These are phyloP conservation scores for Mortierella sp. DNA, from an alignment of 371 early-diverging fungal species.

Conservation along the genomic window DNA sequence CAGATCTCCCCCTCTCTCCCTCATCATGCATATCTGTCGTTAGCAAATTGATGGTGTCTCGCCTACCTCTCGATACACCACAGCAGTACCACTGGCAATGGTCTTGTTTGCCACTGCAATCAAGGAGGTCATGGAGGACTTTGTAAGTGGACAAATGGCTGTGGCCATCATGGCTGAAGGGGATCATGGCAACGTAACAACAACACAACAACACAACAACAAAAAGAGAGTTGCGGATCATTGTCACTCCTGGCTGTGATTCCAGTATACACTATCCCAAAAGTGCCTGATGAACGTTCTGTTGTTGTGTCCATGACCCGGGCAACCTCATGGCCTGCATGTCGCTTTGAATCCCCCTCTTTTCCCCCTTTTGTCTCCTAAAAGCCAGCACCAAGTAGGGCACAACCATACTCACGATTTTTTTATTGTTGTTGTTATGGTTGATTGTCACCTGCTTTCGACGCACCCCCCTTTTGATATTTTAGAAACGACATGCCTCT, in stretches of 20 bases:
- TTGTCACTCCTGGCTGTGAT: no score
- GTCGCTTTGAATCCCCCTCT: no score
- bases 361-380: no score
- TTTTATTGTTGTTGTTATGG: not conserved
- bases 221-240: not conserved
- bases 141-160: slow-evolving; percentile 60
- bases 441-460: not conserved
- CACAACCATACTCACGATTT: not conserved
- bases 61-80: slow-evolving; percentile 88
- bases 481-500: slow-evolving; percentile 81
- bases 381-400: no score
- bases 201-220: not conserved
- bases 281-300: no score
- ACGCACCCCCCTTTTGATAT: slow-evolving; percentile 59
- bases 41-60: slow-evolving; percentile 88
- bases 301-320: no score
- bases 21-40: not conserved
- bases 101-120: slow-evolving; percentile 93
- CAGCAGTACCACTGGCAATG: slow-evolving; percentile 90
- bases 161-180: no score
- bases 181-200: no score
- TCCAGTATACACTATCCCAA: no score
- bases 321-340: no score
- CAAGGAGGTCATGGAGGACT: slow-evolving; percentile 97
- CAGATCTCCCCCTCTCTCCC: no score